These are phyloP conservation scores for Malassezia slooffiae DNA, from an alignment of 1,284 basidiomycete genomes.

Conservation along the genomic window DNA sequence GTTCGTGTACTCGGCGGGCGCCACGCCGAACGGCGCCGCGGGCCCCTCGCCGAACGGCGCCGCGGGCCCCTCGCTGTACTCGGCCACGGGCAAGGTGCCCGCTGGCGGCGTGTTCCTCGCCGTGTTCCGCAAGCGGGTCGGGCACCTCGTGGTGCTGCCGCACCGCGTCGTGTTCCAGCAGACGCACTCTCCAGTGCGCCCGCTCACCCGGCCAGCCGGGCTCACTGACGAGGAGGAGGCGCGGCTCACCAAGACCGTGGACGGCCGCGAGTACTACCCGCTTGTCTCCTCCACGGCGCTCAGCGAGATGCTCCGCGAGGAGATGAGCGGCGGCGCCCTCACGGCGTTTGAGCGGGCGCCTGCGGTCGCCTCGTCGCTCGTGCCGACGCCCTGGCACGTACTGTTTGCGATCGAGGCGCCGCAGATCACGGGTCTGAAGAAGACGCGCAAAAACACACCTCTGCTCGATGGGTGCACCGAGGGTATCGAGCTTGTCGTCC, in stretches of 20 bases:
- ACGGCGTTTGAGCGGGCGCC: slow-evolving; percentile 3
- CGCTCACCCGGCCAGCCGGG: neutral
- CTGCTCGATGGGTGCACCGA: slow-evolving; percentile 9
- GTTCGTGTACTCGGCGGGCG: too few relatives aligned
- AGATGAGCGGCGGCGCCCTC: neutral
- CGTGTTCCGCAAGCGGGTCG: slow-evolving; percentile 14
- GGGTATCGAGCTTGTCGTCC: slow-evolving; percentile 13
- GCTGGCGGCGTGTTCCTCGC: slow-evolving; percentile 13
- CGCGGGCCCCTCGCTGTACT: too few relatives aligned
- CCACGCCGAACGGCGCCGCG: too few relatives aligned
- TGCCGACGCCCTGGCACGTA: neutral
- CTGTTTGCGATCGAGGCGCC: slow-evolving; percentile 7
- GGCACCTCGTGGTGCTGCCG: slow-evolving; percentile 14
- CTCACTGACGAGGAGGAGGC: slow-evolving; percentile 1
- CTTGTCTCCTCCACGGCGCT: neutral
- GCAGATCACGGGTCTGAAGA: slow-evolving; percentile 5
- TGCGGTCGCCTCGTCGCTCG: neutral
- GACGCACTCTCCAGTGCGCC: slow-evolving; percentile 4
- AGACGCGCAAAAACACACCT: slow-evolving; percentile 12
- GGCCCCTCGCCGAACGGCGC: too few relatives aligned
- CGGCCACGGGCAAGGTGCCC: too few relatives aligned
- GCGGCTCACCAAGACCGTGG: slow-evolving; percentile 2
- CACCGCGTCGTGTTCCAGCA: slow-evolving; percentile 11
- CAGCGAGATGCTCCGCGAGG: slow-evolving; percentile 2
- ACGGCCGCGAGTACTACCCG: slow-evolving; percentile 11